Evolutionary conservation across 352 stramenopile species (phyloP), one percentile per base, ranked within the genome.

Genomic region (Phytopythium boreale): DNA sequence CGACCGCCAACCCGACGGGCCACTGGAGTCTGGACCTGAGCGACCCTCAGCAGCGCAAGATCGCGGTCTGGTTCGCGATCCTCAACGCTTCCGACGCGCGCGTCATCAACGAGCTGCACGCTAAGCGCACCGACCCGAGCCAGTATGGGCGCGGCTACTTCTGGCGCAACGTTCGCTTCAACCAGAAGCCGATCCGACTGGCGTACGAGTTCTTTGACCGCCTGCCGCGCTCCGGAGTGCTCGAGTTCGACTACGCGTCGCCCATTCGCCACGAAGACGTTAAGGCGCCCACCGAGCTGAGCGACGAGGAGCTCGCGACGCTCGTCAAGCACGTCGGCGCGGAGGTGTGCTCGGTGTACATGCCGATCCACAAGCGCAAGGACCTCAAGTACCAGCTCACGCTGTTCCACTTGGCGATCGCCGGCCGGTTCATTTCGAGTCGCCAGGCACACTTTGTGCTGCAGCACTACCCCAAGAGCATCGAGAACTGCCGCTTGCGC

Each of bases 381-480:
- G 84, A 92, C 47, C 68, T 92, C 44, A 89, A 88, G 72, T 88
- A 89, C 61, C 83, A 92, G 47, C 70, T 92, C 12, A 57, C 88
- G 10, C 50, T 92, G 5, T 84, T 92, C 49, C 83, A 90, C 53
- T 19, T 88, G 11, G 83, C 80, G 20, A 87, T 92, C 61, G 79
- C 73, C 34, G 68, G 71, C 44, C 59, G 64, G 20, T 80, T 74
- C 27, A 46, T 92, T 37, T 73, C 74, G 20, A 74, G 70, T 34
- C 56, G 64, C 1, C 79, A 88, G 63, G 80, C 76, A 20, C 79
- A 89, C 55, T 69, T 78, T 46, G 70, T 90, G 12, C 64, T 92
- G 36, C 83, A 92, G 71, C 79, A 87, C 52, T 92, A 89, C 39
- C 80, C 83, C 1, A 90, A 89, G 64, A 88, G 76, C 39, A 80